A percentile compares a stretch with the other conserved stretches of the same genome.
Evolutionary conservation across 2,329 filamentous ascomycete species (phyloP).

Genomic region (Aspergillus pseudoterreus): DNA sequence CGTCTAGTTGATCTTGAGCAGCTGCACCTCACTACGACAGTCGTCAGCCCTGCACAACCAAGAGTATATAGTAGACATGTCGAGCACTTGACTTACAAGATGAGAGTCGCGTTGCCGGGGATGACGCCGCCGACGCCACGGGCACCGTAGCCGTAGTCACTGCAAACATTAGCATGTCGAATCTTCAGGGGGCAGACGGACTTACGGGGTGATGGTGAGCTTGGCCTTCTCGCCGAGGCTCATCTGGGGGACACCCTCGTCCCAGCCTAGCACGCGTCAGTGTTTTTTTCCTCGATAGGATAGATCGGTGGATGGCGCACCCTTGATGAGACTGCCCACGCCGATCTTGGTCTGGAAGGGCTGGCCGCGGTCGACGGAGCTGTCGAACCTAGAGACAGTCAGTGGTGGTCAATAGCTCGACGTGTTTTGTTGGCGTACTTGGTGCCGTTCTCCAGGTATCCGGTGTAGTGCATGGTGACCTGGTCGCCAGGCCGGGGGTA

Average conservation of each 20-base stretch:
- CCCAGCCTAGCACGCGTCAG: conserved; percentile 56
- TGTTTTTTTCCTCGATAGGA: not conserved
- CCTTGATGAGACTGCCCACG: conserved; percentile 78
- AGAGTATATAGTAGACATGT: not conserved
- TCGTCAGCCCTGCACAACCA: conserved; percentile 5
- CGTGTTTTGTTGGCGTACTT: conserved; percentile 43
- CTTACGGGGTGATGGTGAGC: conserved; percentile 74
- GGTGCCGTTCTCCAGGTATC: conserved; percentile 69
- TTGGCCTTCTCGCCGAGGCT: conserved; percentile 84
- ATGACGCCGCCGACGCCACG: conserved; percentile 75
- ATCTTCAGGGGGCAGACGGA: conserved; percentile 1
- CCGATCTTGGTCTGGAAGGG: conserved; percentile 79
- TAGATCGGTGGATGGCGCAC: conserved; percentile 32
- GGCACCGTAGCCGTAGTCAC: conserved; percentile 40
- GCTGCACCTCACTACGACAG: conserved; percentile 59
- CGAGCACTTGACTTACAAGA: conserved; percentile 65
- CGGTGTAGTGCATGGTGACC: conserved; percentile 88
- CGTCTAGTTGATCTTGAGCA: conserved; percentile 60
- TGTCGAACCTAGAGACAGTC: conserved; percentile 69
- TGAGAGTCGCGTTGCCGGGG: conserved; percentile 67
- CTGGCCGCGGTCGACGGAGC: conserved; percentile 58
- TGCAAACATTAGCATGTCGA: conserved; percentile 14
- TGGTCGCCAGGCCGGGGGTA: conserved; percentile 64
- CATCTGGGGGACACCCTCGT: conserved; percentile 82
- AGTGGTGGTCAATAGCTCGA: too few species aligned